Base-by-base conservation (phyloP, 805 yeast species). In the Pichia heedii region DNA sequence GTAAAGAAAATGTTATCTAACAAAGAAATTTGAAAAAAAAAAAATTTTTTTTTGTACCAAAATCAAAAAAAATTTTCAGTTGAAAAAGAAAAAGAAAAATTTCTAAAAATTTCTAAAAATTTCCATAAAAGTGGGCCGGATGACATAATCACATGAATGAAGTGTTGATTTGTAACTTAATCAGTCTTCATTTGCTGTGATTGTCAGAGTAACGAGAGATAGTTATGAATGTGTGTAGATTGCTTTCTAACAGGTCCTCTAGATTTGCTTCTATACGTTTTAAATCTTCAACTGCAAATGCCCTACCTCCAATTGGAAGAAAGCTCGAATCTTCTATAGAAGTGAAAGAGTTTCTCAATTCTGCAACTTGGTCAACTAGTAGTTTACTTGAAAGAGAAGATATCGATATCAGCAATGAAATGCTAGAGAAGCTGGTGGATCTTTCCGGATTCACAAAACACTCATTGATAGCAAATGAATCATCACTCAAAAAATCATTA, bases 381-480 rank as follows among this genome's bases (percentile, higher is more conserved):
- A 55, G 57, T 39, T 39, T 52, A 26, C 22, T 60, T 18, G 36
- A 47, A 5, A 33, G 51, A 8, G 26, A 42, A 4, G 41, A 26
- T 12, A 36, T 36, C 13, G 33, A 41, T 20, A 40, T 61, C 5
- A 52, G 53, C 20, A 33, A 41, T 7, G 39, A 41, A 8, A 35
- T 55, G 26, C 34, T 63, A 5, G 36, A 44, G 22, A 71, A 65
- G 35, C 52, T 77, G 38, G 51, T 74, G 27, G 63, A 65, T 33
- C 54, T 77, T 19, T 71, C 82, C 0, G 83, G 84, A 0, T 50
- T 79, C 5, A 65, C 70, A 3, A 51, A 60, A 10, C 46, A 51
- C 7, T 43, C 65, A 11, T 22, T 59, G 4, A 41, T 42, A 0
- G 54, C 52, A 3, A 64, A 68, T 32, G 58, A 65, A 20, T 45